Evolutionary conservation across 164 flowering plant genomes (phyloP).

Genomic region (Pachysandra terminalis): DNA sequence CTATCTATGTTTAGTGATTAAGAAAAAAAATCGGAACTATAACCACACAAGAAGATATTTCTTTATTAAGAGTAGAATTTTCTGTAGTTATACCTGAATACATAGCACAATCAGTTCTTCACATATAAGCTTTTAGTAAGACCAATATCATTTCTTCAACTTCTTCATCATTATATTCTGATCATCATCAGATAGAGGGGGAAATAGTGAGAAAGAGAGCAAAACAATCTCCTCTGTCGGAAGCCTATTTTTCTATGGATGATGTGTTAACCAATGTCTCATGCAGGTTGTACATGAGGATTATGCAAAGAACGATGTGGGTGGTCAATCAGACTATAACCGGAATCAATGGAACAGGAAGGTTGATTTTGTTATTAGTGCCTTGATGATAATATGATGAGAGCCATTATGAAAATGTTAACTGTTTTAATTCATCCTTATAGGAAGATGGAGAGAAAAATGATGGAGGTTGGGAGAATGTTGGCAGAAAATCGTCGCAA

Average conservation of each 20-base stretch:
- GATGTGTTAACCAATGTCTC: not conserved
- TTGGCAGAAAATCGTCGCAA: slow-evolving; percentile 73
- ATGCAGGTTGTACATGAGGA: slow-evolving; percentile 25
- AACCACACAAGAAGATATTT: no score
- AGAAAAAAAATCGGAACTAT: no score
- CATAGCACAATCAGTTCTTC: no score
- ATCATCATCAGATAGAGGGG: no score
- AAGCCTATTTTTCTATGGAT: not conserved
- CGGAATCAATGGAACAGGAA: slow-evolving; percentile 25
- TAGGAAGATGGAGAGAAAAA: slow-evolving; percentile 37
- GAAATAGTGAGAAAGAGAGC: no score
- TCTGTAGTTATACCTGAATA: no score
- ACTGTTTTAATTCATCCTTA: slow-evolving; percentile 2
- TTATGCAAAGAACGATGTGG: slow-evolving; percentile 20
- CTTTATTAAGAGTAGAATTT: no score
- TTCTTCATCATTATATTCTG: no score
- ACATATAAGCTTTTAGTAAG: no score
- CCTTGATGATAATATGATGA: not conserved
- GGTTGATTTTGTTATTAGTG: slow-evolving; percentile 20
- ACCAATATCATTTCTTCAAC: no score
- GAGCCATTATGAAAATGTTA: not conserved
- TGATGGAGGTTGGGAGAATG: slow-evolving; percentile 75
- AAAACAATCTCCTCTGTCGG: no score
- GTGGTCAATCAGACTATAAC: slow-evolving; percentile 11
- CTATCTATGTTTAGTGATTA: no score